Conservation (phyloP, 305 asterid species). For the Rubia occidens region DNA sequence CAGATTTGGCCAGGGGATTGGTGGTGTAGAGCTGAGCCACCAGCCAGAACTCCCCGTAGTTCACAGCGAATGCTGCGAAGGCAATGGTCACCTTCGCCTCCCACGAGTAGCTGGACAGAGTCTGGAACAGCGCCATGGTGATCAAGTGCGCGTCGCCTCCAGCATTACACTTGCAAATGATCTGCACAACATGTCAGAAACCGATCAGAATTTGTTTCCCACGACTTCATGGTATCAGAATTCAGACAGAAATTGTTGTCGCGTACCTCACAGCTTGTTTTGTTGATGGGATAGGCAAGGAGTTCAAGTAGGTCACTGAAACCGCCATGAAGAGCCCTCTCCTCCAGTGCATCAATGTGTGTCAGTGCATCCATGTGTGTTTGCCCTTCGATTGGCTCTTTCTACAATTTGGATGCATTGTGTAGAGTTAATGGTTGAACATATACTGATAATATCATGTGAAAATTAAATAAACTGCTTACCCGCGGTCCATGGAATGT, state of each 20-base stretch:
- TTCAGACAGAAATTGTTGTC: too few species aligned
- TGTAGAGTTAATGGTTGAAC: too few species aligned
- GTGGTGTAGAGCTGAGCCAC: conserved; percentile 54
- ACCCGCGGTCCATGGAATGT: conserved; percentile 11
- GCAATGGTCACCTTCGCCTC: conserved; percentile 69
- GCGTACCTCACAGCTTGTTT: conserved; percentile 50
- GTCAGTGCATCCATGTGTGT: conserved; percentile 15
- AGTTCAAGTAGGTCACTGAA: conserved; percentile 36
- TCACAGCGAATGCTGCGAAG: conserved; percentile 70
- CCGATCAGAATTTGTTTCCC: too few species aligned
- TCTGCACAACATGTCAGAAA: conserved; percentile 25
- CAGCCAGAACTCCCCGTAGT: conserved; percentile 83
- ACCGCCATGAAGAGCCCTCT: conserved; percentile 21
- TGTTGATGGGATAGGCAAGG: conserved; percentile 55
- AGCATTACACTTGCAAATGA: conserved; percentile 41
- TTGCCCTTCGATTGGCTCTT: background rate
- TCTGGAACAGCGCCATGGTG: conserved; percentile 52
- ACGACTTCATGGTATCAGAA: too few species aligned
- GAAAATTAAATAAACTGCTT: conserved; percentile 5
- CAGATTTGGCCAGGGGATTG: conserved; percentile 56
- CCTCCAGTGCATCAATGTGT: conserved; percentile 31
- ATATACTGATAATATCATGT: too few species aligned
- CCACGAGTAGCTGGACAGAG: conserved; percentile 63
- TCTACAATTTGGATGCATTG: background rate
- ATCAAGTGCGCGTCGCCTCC: conserved; percentile 66